Conservation (phyloP, 805 yeast species). For the Candida saitoana region DNA sequence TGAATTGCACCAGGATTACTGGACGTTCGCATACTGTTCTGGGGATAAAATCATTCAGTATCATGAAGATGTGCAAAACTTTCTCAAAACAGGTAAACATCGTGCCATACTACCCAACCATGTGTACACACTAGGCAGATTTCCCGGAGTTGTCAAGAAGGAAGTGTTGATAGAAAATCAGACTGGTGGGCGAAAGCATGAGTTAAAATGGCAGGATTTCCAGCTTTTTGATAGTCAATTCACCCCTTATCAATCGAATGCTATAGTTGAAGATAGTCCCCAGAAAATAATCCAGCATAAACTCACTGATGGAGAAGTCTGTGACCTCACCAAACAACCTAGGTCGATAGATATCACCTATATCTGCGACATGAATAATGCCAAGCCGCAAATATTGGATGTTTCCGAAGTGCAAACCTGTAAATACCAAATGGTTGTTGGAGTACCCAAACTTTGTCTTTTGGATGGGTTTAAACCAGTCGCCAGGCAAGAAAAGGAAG, state of each 20-base stretch:
- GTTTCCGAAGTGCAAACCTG: conserved; percentile 55
- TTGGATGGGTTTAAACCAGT: conserved; percentile 30
- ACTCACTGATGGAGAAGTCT: conserved; percentile 45
- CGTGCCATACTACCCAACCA: conserved; percentile 27
- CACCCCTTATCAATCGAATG: conserved; percentile 17
- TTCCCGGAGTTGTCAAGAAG: conserved; percentile 19
- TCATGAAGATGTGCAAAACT: conserved; percentile 31
- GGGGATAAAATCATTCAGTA: conserved; percentile 48
- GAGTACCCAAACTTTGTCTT: conserved; percentile 48
- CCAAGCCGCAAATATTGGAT: conserved; percentile 25
- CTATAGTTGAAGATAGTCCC: conserved; percentile 11
- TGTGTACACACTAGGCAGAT: conserved; percentile 35
- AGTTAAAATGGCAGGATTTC: conserved; percentile 21
- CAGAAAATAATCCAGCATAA: conserved; percentile 37
- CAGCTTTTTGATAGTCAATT: conserved; percentile 25
- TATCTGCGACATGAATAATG: conserved; percentile 43
- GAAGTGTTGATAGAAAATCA: conserved; percentile 18
- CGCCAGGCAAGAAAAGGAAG: conserved; percentile 18
- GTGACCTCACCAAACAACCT: conserved; percentile 54
- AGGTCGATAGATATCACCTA: conserved; percentile 55
- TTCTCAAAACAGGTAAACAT: conserved; percentile 23
- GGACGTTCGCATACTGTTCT: conserved; percentile 52
- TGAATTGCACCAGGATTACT: conserved; percentile 39
- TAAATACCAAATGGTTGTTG: conserved; percentile 49
- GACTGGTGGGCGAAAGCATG: conserved; percentile 14